phyloP scores from a whole-genome alignment of 2,329 filamentous ascomycete genomes.

The Stagonosporopsis cucurbitacearum region DNA sequence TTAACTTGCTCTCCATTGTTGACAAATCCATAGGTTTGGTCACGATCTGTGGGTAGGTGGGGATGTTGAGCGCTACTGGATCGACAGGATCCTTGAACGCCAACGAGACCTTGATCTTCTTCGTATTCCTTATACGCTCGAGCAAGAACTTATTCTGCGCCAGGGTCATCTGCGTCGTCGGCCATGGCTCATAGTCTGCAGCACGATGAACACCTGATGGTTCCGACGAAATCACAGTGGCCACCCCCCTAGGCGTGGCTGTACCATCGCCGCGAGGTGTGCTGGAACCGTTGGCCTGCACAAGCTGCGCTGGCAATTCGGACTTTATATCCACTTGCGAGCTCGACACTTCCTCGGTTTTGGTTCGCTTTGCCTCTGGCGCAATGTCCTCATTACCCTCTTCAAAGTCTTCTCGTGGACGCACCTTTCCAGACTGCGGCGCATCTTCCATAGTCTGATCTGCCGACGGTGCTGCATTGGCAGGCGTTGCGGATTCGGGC shows the following conservation, averaged over 20 bases:
- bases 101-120: slow-evolving; percentile 82
- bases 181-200: slow-evolving; percentile 44
- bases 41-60: slow-evolving; percentile 75
- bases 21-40: slow-evolving; percentile 83
- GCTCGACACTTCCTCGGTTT: slow-evolving; percentile 62
- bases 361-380: slow-evolving; percentile 80
- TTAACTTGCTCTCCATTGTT: slow-evolving; percentile 81
- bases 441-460: slow-evolving; percentile 50
- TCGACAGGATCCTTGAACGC: slow-evolving; percentile 82
- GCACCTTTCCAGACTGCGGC: slow-evolving; percentile 57
- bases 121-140: slow-evolving; percentile 73
- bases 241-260: slow-evolving; percentile 22
- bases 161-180: slow-evolving; percentile 52
- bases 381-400: slow-evolving; percentile 61
- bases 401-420: slow-evolving; percentile 70
- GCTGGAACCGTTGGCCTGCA: slow-evolving; percentile 17
- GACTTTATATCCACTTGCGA: slow-evolving; percentile 52
- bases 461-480: slow-evolving; percentile 26
- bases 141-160: slow-evolving; percentile 68
- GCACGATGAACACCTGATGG: slow-evolving; percentile 40
- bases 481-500: slow-evolving; percentile 18
- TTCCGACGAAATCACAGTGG: slow-evolving; percentile 42
- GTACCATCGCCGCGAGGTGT: slow-evolving; percentile 35
- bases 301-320: slow-evolving; percentile 46
- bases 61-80: slow-evolving; percentile 75